Evolutionary conservation across 371 early-diverging fungal genomes (phyloP), one percentile per base, ranked within the genome.

Genomic region (Mucor ambiguus): DNA sequence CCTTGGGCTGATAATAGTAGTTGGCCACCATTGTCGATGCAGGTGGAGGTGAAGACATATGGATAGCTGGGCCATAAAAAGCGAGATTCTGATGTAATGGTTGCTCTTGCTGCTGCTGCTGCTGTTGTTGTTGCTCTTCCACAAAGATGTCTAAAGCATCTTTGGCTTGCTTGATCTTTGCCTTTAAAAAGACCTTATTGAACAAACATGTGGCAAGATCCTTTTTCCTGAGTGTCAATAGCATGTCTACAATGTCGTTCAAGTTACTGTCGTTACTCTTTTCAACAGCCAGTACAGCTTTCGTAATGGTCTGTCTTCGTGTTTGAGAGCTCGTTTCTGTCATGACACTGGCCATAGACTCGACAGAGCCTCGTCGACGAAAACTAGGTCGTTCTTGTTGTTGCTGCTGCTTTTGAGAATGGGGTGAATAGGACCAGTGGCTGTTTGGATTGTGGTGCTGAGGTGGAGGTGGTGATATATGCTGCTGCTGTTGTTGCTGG

Each of bases 191-290:
- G 9, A 72, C 79, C 4, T 62, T 68, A 60, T 85, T 85, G 37
- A 85, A 85, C 14, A 82, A 55, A 63, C 85, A 85, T 2, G 79
- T 43, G 0, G 83, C 75, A 20, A 80, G 66, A 24, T 85, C 85
- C 48, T 78, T 82, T 22, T 72, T 71, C 49, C 73, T 83, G 29
- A 85, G 66, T 1, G 83, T 79, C 24, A 85, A 44, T 22, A 85
- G 49, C 72, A 85, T 72, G 11, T 80, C 80, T 2, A 78, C 81
- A 56, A 85, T 79, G 52, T 83, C 85, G 1, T 76, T 70, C 3
- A 66, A 54, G 20, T 74, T 56, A 10, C 60, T 38, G 6, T 63
- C 61, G 16, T 73, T 68, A 2, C 12, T 20, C 14, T 61, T 57
- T 35, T 63, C 63, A 14, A 67, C 18, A 5, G 58, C 56, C 6